Conservation (phyloP, 2,329 filamentous ascomycete species). For the Bisporella sp. region DNA sequence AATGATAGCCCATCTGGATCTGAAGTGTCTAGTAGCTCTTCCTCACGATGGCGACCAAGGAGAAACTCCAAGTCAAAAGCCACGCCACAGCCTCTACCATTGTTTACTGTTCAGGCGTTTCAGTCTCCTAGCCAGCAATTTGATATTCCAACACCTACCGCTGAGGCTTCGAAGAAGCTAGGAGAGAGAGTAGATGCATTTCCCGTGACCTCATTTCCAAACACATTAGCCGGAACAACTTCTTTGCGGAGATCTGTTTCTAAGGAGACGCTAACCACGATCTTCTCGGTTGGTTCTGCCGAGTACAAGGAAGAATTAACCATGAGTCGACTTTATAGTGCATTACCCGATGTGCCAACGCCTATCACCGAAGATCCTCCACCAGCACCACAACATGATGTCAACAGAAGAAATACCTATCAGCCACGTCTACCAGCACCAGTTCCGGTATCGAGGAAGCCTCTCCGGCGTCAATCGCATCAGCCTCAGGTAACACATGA, state of each 20-base stretch:
- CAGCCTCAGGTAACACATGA: not conserved
- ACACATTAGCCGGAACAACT: slow-evolving; percentile 10
- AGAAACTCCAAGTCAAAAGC: not conserved
- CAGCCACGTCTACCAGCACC: slow-evolving; percentile 4
- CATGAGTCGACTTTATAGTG: slow-evolving; percentile 15
- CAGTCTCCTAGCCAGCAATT: slow-evolving; percentile 12
- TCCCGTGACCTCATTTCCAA: slow-evolving; percentile 16
- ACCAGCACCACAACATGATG: not conserved
- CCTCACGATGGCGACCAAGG: not conserved
- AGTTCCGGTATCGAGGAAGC: slow-evolving; percentile 1
- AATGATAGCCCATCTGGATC: not conserved
- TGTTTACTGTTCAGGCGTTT: slow-evolving; percentile 20
- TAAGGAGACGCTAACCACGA: slow-evolving; percentile 24
- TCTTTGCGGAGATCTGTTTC: slow-evolving; percentile 9
- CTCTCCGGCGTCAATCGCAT: not conserved
- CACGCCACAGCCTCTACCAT: slow-evolving; percentile 1
- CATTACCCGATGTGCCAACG: slow-evolving; percentile 16
- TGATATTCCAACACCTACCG: slow-evolving; percentile 14
- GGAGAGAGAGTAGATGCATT: slow-evolving; percentile 15
- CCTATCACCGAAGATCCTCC: slow-evolving; percentile 4
- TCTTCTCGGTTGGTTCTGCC: slow-evolving; percentile 21
- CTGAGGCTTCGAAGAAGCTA: slow-evolving; percentile 12
- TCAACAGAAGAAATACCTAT: slow-evolving; percentile 12
- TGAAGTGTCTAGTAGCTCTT: not conserved
- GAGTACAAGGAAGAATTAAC: slow-evolving; percentile 19